Percentiles rank a stretch among this genome's conserved stretches.
Evolutionary conservation across 805 yeast genomes (phyloP).

Genomic region (Wickerhamiella shivajii): DNA sequence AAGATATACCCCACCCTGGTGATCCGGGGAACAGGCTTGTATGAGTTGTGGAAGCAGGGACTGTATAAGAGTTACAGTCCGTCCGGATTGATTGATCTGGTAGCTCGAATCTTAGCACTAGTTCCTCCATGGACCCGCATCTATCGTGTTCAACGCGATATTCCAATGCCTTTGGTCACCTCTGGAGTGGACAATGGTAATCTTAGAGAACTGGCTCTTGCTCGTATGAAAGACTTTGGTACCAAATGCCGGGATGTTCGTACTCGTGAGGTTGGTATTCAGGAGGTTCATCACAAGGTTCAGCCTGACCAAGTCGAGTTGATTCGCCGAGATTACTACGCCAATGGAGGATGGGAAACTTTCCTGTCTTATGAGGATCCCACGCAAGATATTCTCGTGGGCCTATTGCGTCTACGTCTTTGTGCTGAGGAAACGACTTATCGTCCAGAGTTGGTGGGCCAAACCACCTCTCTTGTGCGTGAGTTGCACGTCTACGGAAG

Average conservation of each 20-base stretch:
- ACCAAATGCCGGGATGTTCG: constrained; percentile 91
- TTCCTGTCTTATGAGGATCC: constrained; percentile 94
- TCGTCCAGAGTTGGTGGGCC: constrained; percentile 70
- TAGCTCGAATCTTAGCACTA: constrained; percentile 86
- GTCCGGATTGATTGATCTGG: constrained; percentile 82
- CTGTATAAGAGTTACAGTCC: constrained; percentile 89
- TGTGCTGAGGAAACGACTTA: constrained; percentile 82
- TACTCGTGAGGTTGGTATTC: constrained; percentile 96
- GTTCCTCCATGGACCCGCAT: constrained; percentile 99
- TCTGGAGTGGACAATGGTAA: constrained; percentile 98
- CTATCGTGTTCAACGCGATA: constrained; percentile 95
- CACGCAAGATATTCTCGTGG: constrained; percentile 86
- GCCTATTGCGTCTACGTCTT: constrained; percentile 72
- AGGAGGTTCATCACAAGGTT: constrained; percentile 93
- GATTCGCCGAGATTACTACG: constrained; percentile 88
- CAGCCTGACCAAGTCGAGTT: constrained; percentile 95
- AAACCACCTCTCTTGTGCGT: constrained; percentile 87
- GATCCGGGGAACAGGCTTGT: constrained; percentile 91
- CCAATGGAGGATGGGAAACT: constrained; percentile 67
- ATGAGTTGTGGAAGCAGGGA: constrained; percentile 95
- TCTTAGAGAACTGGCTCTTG: constrained; percentile 83
- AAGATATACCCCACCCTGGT: constrained; percentile 93
- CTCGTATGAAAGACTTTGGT: constrained; percentile 97
- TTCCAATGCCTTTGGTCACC: constrained; percentile 96
- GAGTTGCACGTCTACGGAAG: constrained; percentile 96